phyloP scores from a whole-genome alignment of 1,284 basidiomycete genomes.

The Cystobasidium sp. region DNA sequence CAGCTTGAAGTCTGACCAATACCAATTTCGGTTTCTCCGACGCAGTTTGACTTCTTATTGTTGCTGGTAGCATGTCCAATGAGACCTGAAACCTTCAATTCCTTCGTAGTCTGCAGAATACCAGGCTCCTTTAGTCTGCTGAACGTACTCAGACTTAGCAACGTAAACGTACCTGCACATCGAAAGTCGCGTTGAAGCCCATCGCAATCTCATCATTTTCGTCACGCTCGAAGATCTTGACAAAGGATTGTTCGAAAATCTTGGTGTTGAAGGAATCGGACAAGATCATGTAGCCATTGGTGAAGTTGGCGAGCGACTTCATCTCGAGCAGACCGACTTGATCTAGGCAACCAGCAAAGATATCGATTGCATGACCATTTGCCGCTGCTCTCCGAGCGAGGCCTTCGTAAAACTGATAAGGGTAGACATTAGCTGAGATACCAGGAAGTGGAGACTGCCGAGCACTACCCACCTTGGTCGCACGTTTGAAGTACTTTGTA shows the following conservation, averaged over 20 bases:
- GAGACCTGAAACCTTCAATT: constrained; percentile 95
- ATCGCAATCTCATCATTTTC: constrained; percentile 90
- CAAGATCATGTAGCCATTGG: constrained; percentile 94
- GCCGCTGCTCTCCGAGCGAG: constrained; percentile 91
- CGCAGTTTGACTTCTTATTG: constrained; percentile 93
- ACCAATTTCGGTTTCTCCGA: constrained; percentile 99
- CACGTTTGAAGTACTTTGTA: constrained; percentile 97
- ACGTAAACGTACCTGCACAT: constrained; percentile 73
- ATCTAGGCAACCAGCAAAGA: constrained; percentile 96
- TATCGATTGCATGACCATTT: constrained; percentile 92
- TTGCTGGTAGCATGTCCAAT: constrained; percentile 98
- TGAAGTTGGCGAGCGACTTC: constrained; percentile 92
- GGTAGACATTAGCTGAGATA: neutral
- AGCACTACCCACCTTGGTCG: constrained; percentile 72
- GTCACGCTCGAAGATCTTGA: constrained; percentile 91
- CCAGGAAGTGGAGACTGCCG: neutral
- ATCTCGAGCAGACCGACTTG: constrained; percentile 98
- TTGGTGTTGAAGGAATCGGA: constrained; percentile 98
- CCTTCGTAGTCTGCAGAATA: constrained; percentile 82
- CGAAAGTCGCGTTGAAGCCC: constrained; percentile 99
- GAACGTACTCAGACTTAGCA: neutral
- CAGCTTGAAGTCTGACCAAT: constrained; percentile 99
- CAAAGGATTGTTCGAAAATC: constrained; percentile 98
- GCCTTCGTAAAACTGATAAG: constrained; percentile 83
- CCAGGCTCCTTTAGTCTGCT: neutral